Conservation (phyloP, 257 asterid species). For the Cruciata laevipes region DNA sequence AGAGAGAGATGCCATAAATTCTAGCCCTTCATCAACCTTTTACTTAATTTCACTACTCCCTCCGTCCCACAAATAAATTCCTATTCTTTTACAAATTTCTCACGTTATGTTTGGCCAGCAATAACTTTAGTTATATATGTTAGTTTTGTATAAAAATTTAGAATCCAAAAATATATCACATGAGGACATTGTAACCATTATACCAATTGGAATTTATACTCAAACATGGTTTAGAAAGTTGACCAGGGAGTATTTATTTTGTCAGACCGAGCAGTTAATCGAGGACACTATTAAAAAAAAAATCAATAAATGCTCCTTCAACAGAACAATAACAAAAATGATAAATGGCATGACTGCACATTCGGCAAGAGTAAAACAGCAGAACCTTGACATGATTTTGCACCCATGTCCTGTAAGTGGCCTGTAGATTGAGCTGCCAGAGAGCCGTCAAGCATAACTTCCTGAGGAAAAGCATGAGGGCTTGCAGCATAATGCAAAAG, state of each 20-base stretch:
- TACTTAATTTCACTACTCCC: neutral
- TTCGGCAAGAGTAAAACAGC: slow-evolving; percentile 42
- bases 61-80: no score
- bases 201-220: no score
- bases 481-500: slow-evolving; percentile 84
- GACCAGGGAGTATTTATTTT: no score
- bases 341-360: slow-evolving; percentile 52
- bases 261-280: neutral
- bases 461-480: slow-evolving; percentile 54
- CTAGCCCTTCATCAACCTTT: neutral
- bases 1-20: neutral
- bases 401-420: slow-evolving; percentile 39
- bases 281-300: neutral
- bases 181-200: no score
- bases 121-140: no score
- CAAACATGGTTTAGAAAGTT: no score
- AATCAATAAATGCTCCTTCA: neutral
- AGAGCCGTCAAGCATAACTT: slow-evolving; percentile 41
- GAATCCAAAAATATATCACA: no score
- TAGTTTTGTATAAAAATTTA: no score
- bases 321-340: neutral
- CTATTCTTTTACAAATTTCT: no score
- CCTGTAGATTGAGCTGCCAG: slow-evolving; percentile 42
- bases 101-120: no score
- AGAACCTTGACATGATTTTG: slow-evolving; percentile 45